These are phyloP conservation scores for Agaricus subrufescens DNA, from an alignment of 768 basidiomycete species.

Conservation along the genomic window DNA sequence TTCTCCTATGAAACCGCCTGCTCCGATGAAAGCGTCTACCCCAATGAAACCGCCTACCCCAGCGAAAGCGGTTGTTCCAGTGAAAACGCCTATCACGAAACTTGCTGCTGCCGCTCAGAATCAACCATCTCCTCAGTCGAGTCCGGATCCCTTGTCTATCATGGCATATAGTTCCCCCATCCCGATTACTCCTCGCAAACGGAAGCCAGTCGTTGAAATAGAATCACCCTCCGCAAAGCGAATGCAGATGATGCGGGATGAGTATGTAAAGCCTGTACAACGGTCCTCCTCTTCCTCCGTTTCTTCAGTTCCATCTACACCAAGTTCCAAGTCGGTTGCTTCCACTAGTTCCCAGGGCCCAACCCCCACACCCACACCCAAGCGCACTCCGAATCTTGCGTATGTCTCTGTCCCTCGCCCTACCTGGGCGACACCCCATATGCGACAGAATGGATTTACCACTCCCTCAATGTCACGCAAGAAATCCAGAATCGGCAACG, in stretches of 20 bases:
- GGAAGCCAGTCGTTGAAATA: constrained; percentile 57
- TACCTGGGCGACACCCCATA: constrained; percentile 41
- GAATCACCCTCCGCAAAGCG: constrained; percentile 66
- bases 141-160: constrained; percentile 55
- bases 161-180: constrained; percentile 22
- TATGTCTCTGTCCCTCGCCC: constrained; percentile 44
- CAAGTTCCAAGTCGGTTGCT: constrained; percentile 23
- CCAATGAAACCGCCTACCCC: not conserved
- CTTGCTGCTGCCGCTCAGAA: constrained; percentile 9
- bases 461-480: constrained; percentile 16
- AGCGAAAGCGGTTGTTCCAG: not conserved
- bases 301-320: constrained; percentile 21
- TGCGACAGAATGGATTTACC: constrained; percentile 20
- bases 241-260: constrained; percentile 22
- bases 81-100: constrained; percentile 9
- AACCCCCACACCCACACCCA: constrained; percentile 29
- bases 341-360: constrained; percentile 12
- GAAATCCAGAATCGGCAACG: constrained; percentile 28
- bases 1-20: constrained; percentile 6
- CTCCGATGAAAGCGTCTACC: constrained; percentile 8
- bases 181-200: constrained; percentile 60
- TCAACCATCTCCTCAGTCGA: constrained; percentile 28
- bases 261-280: constrained; percentile 9
- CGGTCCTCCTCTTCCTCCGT: constrained; percentile 16
- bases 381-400: constrained; percentile 33